phyloP scores from a whole-genome alignment of 805 yeast genomes.

The Ogataea populi-albae region DNA sequence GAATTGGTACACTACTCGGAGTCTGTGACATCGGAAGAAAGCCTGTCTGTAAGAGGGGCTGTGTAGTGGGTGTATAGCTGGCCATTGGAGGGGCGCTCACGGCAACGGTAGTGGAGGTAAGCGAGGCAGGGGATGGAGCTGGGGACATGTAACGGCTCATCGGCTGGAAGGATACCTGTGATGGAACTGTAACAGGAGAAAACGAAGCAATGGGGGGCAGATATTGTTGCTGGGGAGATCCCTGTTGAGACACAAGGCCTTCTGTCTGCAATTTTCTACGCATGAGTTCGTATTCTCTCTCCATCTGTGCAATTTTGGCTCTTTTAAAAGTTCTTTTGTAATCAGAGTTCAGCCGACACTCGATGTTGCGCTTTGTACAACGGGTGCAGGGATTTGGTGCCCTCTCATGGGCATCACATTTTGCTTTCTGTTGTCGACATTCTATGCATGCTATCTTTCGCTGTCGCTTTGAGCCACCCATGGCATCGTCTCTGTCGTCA shows the following conservation, averaged over 20 bases:
- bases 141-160: constrained; percentile 9
- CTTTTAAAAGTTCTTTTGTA: constrained; percentile 89
- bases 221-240: constrained; percentile 4
- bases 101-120: not conserved
- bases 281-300: constrained; percentile 70
- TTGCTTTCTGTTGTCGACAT: constrained; percentile 92
- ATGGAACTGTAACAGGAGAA: constrained; percentile 8
- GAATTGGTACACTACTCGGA: too few species aligned
- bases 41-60: too few species aligned
- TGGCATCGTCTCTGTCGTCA: constrained; percentile 1
- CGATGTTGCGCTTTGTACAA: constrained; percentile 66
- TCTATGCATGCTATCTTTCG: constrained; percentile 89
- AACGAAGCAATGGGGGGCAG: constrained; percentile 16
- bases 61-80: too few species aligned
- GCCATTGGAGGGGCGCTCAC: too few species aligned
- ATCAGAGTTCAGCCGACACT: constrained; percentile 72
- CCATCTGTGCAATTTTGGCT: constrained; percentile 78
- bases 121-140: constrained; percentile 14
- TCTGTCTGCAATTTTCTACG: constrained; percentile 31
- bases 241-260: not conserved
- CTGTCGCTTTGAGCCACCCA: constrained; percentile 7
- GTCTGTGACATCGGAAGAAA: too few species aligned
- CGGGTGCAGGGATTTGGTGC: constrained; percentile 81
- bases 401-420: constrained; percentile 78
- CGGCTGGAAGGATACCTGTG: constrained; percentile 8